Percentiles rank a stretch among this genome's conserved stretches.
phyloP scores from a whole-genome alignment of 2,329 filamentous ascomycete genomes.

The Intubia oerlemansii region DNA sequence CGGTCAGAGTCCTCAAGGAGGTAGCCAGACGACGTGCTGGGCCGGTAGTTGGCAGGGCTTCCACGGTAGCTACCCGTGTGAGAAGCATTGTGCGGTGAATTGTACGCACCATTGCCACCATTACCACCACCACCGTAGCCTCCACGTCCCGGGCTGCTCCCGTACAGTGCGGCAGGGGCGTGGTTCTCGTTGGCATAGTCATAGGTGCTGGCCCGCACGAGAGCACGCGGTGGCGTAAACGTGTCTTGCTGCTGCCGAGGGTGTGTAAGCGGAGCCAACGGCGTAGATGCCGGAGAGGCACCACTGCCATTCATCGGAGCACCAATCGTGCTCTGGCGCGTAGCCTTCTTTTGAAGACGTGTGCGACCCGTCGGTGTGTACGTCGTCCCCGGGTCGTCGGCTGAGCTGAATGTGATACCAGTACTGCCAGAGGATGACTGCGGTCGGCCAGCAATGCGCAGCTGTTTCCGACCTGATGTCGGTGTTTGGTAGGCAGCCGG shows the following conservation, averaged over 20 bases:
- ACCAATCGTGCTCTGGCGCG: conserved; percentile 18
- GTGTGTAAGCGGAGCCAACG: conserved; percentile 29
- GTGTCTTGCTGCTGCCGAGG: conserved; percentile 26
- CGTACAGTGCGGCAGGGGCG: conserved; percentile 14
- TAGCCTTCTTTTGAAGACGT: conserved; percentile 42
- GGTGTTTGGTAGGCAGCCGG: no score
- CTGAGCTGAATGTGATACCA: conserved; percentile 13
- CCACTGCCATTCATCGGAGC: conserved; percentile 12
- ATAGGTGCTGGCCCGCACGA: conserved; percentile 26
- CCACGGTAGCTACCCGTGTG: conserved; percentile 1
- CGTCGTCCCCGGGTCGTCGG: conserved; percentile 13
- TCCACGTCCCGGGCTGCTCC: conserved; percentile 11
- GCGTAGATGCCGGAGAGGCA: conserved; percentile 16
- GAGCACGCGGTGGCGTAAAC: conserved; percentile 21
- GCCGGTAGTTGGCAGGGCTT: neutral
- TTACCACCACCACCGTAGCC: conserved; percentile 10
- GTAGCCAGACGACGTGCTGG: conserved; percentile 1
- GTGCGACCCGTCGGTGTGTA: conserved; percentile 23
- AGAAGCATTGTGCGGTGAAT: neutral
- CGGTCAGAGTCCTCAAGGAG: conserved; percentile 2
- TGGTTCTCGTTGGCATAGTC: conserved; percentile 33
- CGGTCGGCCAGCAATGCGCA: conserved; percentile 27
- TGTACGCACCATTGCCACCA: conserved; percentile 13
- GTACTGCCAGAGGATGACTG: conserved; percentile 12
- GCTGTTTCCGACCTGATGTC: conserved; percentile 26